Conservation (phyloP, 2,329 filamentous ascomycete species). For the Hypoxylon rubiginosum region DNA sequence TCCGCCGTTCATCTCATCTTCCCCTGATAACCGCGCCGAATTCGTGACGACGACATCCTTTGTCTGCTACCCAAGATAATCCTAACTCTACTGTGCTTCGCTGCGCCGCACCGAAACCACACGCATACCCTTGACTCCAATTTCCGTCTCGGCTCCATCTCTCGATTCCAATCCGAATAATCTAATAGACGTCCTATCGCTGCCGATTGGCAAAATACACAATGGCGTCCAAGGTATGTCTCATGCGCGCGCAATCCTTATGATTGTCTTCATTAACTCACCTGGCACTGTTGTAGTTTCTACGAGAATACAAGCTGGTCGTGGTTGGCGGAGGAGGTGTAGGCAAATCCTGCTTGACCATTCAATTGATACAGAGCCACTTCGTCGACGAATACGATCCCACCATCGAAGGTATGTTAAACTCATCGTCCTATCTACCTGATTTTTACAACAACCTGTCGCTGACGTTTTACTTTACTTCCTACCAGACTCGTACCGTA, state of each 20-base stretch:
- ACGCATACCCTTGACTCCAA: no score
- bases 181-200: conserved; percentile 27
- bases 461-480: conserved; percentile 40
- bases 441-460: conserved; percentile 3
- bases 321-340: conserved; percentile 98
- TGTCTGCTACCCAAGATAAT: conserved; percentile 32
- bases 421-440: background rate
- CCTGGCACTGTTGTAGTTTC: conserved; percentile 67
- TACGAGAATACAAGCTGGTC: conserved; percentile 95
- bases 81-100: conserved; percentile 14
- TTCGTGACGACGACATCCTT: conserved; percentile 32
- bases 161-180: conserved; percentile 17
- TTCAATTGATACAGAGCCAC: conserved; percentile 94
- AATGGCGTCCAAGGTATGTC: conserved; percentile 59
- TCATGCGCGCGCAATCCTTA: conserved; percentile 5
- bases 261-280: conserved; percentile 22
- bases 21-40: conserved; percentile 20
- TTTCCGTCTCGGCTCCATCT: conserved; percentile 11
- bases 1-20: background rate
- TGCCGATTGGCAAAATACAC: conserved; percentile 45
- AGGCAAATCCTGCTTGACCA: conserved; percentile 98
- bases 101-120: conserved; percentile 19
- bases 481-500: conserved; percentile 92
- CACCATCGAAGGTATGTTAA: conserved; percentile 89
- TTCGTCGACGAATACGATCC: conserved; percentile 99